Evolutionary conservation across 257 asterid species (phyloP).

Genomic region (Solanum sejunctum): DNA sequence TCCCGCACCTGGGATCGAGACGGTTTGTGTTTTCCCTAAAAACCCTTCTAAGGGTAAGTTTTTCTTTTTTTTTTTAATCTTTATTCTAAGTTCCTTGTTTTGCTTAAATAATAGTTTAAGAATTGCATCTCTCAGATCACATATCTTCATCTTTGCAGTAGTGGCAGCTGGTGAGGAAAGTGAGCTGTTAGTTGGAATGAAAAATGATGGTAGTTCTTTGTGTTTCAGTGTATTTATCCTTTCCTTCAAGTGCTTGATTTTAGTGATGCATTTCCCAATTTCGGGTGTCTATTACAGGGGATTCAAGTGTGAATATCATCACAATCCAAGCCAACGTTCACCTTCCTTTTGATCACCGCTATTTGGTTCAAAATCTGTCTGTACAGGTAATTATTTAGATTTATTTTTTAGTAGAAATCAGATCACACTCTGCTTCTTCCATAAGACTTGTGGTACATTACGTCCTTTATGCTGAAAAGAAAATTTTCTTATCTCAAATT

Average conservation of each 20-base stretch:
- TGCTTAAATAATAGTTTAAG: neutral
- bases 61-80: neutral
- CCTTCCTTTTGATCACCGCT: constrained; percentile 67
- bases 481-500: neutral
- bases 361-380: constrained; percentile 81
- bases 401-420: neutral
- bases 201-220: constrained; percentile 58
- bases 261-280: neutral
- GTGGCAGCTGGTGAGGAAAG: constrained; percentile 79
- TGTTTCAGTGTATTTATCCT: neutral
- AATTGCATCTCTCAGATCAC: neutral
- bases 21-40: constrained; percentile 81
- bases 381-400: constrained; percentile 47
- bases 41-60: constrained; percentile 68
- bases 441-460: neutral
- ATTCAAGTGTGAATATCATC: constrained; percentile 48
- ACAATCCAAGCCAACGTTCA: constrained; percentile 85
- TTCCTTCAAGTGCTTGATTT: neutral
- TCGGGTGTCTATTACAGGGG: constrained; percentile 37
- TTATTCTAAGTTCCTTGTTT: neutral
- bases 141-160: constrained; percentile 30
- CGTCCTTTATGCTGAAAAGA: neutral
- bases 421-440: neutral
- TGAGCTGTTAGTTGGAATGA: constrained; percentile 80
- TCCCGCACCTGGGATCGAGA: constrained; percentile 81